A percentile compares a stretch with the other conserved stretches of the same genome.
Evolutionary conservation across 2,329 filamentous ascomycete species (phyloP).

Genomic region (Aspergillus hiratsukae): DNA sequence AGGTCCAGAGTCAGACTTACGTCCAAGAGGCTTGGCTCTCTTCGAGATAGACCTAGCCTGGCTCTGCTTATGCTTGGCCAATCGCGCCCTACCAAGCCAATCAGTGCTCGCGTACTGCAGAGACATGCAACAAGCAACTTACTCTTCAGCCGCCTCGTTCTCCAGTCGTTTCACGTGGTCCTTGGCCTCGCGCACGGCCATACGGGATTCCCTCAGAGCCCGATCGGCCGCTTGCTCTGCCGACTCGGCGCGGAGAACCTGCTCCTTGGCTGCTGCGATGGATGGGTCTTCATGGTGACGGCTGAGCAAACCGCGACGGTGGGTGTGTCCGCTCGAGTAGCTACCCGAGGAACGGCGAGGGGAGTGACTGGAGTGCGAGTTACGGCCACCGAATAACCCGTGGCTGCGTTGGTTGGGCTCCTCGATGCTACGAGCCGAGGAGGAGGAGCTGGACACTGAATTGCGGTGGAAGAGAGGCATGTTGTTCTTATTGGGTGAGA

Average conservation of each 20-base stretch:
- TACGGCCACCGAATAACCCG: constrained; percentile 34
- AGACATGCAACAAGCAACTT: constrained; percentile 8
- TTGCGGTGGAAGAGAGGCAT: constrained; percentile 23
- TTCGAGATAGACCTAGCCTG: constrained; percentile 63
- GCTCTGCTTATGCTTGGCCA: constrained; percentile 64
- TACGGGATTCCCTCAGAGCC: constrained; percentile 55
- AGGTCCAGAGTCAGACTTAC: constrained; percentile 45
- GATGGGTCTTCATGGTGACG: constrained; percentile 55
- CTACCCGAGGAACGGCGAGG: constrained; percentile 15
- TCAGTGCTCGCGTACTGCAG: background rate
- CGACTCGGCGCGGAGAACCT: constrained; percentile 57
- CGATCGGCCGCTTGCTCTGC: constrained; percentile 63
- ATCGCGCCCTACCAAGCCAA: constrained; percentile 41
- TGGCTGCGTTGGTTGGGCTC: constrained; percentile 14
- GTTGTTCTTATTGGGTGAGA: background rate
- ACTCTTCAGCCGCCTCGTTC: constrained; percentile 61
- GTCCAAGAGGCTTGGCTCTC: constrained; percentile 64
- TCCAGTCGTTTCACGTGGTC: constrained; percentile 62
- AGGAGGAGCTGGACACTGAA: constrained; percentile 21
- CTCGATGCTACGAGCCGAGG: constrained; percentile 14
- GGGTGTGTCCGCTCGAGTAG: constrained; percentile 19
- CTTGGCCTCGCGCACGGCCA: constrained; percentile 58
- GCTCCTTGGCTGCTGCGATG: constrained; percentile 58
- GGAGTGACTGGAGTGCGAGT: constrained; percentile 28
- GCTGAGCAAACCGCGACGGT: constrained; percentile 36